A percentile compares a stretch with the other conserved stretches of the same genome.
These are phyloP conservation scores for Pleurotus salmoneostramineus DNA, from an alignment of 768 basidiomycete species.

Conservation along the genomic window DNA sequence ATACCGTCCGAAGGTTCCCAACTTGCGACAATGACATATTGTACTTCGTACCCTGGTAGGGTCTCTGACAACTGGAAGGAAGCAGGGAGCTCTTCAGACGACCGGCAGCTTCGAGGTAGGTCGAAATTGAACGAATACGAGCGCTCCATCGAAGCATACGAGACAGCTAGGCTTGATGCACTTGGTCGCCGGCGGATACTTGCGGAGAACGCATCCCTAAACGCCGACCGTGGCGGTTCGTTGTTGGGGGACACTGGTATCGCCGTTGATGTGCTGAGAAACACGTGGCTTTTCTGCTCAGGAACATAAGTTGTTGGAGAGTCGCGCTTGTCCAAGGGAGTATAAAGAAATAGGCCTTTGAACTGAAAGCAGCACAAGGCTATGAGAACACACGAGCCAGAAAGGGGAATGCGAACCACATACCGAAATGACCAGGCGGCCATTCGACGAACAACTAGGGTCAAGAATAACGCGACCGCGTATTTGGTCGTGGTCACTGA, in stretches of 20 bases:
- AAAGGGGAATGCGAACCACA: neutral
- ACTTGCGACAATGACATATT: conserved; percentile 50
- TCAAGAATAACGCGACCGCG: conserved; percentile 59
- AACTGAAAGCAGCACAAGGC: conserved; percentile 32
- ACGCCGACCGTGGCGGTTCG: conserved; percentile 30
- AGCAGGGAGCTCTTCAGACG: conserved; percentile 59
- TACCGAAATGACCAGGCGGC: conserved; percentile 58
- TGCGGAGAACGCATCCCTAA: conserved; percentile 35
- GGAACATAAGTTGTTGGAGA: conserved; percentile 12
- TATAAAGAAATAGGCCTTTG: conserved; percentile 57
- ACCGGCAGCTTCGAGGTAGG: conserved; percentile 43
- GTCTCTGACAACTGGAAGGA: conserved; percentile 25
- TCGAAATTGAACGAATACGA: conserved; percentile 51
- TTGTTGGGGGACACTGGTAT: conserved; percentile 34
- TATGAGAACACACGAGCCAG: conserved; percentile 2
- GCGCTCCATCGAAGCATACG: conserved; percentile 28
- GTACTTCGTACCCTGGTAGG: conserved; percentile 26
- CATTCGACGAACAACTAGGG: conserved; percentile 44
- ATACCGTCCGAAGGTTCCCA: conserved; percentile 54
- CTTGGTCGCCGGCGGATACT: conserved; percentile 40
- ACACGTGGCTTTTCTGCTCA: conserved; percentile 37
- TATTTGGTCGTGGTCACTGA: conserved; percentile 56
- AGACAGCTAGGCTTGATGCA: conserved; percentile 30
- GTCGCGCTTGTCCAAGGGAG: conserved; percentile 21
- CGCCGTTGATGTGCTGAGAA: conserved; percentile 42